Evolutionary conservation across 495 filamentous ascomycete genomes (phyloP), one percentile per base, ranked within the genome.

Genomic region (Neurospora cerealis): DNA sequence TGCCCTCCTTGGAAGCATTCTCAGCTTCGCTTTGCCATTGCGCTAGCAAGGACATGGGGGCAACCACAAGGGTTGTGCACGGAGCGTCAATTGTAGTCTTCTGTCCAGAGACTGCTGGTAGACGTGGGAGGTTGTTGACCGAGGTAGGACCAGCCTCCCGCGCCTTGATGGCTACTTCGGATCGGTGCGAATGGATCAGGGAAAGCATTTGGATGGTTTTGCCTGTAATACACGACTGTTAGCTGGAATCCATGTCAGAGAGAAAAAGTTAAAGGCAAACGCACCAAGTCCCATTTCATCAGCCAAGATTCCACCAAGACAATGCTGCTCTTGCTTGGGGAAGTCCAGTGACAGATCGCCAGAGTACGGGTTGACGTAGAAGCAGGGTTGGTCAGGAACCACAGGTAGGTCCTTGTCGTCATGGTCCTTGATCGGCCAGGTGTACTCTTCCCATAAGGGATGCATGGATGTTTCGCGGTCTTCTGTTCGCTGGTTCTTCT

Each of bases 181-280:
- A 93, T 75, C 87, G 89, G 81, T 98, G 91, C 0, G 93, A 88
- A 80, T 99, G 96, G 42, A 99, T 88, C 46, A 99, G 84, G 82
- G 93, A 94, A 32, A 99, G 87, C 95, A 98, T 98, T 80, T 99
- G 95, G 72, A 99, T 98, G 0, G 95, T 97, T 81, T 99, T 98
- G 13, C 96, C 48, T 60, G 24, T 15, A 15, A 15, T 13, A 28
- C 21, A 54, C n/a, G n/a, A 54, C 21, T 15, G 5, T 60, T 13
- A 60, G 24, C 48, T 60, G 48, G 11, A 5, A 28, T 28, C 11
- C 1, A 60, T 15, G 48, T 15, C 48, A 60, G 7, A 15, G 10
- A 54, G 21, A 28, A 3, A 15, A 15, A 11, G 11, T 0, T 0
- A 7, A 60, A 28, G 24, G 48, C 48, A 28, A 15, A 60, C 48